Base-by-base conservation (phyloP, 805 yeast genomes). In the Candida jianshihensis region DNA sequence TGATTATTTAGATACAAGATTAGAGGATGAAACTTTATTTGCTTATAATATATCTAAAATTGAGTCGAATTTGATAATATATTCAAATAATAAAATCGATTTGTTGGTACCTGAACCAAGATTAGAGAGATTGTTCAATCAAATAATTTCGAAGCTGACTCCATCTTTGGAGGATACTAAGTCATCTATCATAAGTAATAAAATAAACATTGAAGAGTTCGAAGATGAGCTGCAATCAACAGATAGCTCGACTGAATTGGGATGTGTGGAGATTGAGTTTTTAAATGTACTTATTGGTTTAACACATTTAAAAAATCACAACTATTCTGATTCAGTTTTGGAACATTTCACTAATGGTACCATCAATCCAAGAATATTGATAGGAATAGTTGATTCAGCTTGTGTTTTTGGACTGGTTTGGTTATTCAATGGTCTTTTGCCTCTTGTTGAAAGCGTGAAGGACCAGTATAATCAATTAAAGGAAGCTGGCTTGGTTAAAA, bases 201-300 rank as follows among this genome's bases (percentile, higher is more conserved):
- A n/a, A 4, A 33, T 32, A 13, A 34, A 34, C 13, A 28, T 42
- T 10, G 44, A 36, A 10, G 19, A 20, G 2, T 26, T 54, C 12
- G 48, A 46, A 21, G 44, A 39, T 28, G 56, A 58, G 26, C 34
- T 64, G 20, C 52, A 54, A 4, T 36, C 49, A 3, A 44, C 61
- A 15, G 54, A 51, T 16, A 42, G 52, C 6, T 43, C 59, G 3
- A 56, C 60, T 11, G 71, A 67, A 40, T 49, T 56, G 6, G 63
- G 57, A 3, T 58, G 60, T 13, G 42, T 56, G 8, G 66, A 66
- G 38, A 44, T 60, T 4, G 61, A 68, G 28, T 69, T 64, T 36
- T 40, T 68, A 16, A 61, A 62, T 22, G 46, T 57, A n/a, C 44
- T 57, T 29, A 43, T 66, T 4, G 64, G 59, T 1, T 34, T 68